Base-by-base conservation (phyloP, 2,329 filamentous ascomycete genomes). In the Colletotrichum godetiae region DNA sequence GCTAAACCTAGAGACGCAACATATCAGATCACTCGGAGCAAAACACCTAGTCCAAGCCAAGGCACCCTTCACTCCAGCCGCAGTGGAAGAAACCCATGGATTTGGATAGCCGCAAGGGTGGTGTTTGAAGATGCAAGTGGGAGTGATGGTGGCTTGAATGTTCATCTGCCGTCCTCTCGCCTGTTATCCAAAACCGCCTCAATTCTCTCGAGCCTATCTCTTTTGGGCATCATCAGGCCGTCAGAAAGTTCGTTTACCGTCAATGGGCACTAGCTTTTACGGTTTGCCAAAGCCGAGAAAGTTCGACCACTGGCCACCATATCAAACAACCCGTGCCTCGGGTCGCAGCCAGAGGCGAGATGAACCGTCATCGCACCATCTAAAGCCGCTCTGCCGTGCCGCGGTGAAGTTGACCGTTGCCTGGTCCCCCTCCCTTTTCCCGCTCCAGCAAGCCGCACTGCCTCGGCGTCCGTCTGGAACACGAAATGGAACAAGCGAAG, bases 401-500 rank as follows among this genome's bases (percentile, higher is more conserved):
- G n/a, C 37, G 6, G 37, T 19, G 37, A 42, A 46, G 8, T 12
- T 11, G 12, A 8, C 24, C 37, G 59, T 24, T 37, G 22, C 59
- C 24, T 24, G 7, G 59, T 58, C 27, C 42, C 24, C 27, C 2
- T 29, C 52, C 52, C 15, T 55, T 55, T 5, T 27, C 22, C 52
- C 27, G 27, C 24, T n/a, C 29, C 24, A 27, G n/a, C 27, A 56
- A 56, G 27, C 27, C 29, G 19, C 27, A 29, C 55, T 68, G 22
- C 24, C 33, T 33, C 52, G 52, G 13, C 49, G 22, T 27, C 59
- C 33, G 37, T 58, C 59, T 69, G 59, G 67, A 69, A 64, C 67
- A 69, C 53, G 7, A 29, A 57, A 64, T 57, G 59, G 59, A 69
- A 69, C 67, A 69, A 7, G 33, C 35, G 37, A 57, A 69, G 59